Conservation (phyloP, 768 basidiomycete genomes). For the Exidia glandulosa region DNA sequence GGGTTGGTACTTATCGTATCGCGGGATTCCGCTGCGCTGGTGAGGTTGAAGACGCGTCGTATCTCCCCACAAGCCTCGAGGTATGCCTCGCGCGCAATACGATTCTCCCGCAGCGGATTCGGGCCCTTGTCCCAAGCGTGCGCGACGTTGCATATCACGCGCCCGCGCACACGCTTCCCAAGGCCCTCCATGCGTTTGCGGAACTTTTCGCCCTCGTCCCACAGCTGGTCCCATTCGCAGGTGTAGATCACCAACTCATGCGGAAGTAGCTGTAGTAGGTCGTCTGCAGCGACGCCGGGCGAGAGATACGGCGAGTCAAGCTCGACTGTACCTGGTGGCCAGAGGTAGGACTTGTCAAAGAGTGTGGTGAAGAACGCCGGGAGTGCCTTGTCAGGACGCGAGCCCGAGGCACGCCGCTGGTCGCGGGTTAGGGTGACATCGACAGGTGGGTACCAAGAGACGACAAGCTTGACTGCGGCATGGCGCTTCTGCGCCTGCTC, state of each 20-base stretch:
- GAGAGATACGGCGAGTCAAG: conserved; percentile 8
- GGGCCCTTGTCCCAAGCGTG: conserved; percentile 12
- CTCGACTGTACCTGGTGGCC: conserved; percentile 3
- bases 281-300: conserved; percentile 9
- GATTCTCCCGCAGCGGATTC: background rate
- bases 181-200: conserved; percentile 5
- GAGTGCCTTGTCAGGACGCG: conserved; percentile 6
- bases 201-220: conserved; percentile 10
- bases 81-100: background rate
- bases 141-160: conserved; percentile 9
- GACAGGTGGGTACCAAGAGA: conserved; percentile 11
- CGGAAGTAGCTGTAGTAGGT: conserved; percentile 9
- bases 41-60: background rate
- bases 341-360: conserved; percentile 13
- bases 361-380: conserved; percentile 9
- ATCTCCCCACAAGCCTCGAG: conserved; percentile 5
- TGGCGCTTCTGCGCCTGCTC: background rate
- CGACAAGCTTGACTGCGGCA: conserved; percentile 5
- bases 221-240: conserved; percentile 14
- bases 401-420: conserved; percentile 2
- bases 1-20: too few species aligned
- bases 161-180: conserved; percentile 6
- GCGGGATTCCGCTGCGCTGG: too few species aligned
- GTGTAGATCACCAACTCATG: conserved; percentile 8
- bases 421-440: conserved; percentile 10